Base-by-base conservation (phyloP, 116 monocot species). In the Iris pallida region DNA sequence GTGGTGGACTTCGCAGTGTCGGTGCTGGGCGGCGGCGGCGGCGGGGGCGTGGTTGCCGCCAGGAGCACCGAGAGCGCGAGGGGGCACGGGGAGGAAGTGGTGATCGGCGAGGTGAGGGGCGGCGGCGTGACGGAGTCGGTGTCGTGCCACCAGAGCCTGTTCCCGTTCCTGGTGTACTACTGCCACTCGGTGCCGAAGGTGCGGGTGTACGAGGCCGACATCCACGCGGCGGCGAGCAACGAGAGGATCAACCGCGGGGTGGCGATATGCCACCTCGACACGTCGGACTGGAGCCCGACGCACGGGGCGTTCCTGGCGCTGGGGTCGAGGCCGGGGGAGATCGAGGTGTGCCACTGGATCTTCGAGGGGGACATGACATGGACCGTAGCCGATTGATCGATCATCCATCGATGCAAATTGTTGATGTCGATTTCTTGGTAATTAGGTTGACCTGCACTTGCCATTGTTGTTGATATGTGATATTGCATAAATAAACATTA, bases 131-230 rank as follows among this genome's bases (percentile, higher is more conserved):
- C 75, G 7, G 48, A 16, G 45, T 76, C 80, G 1, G 80, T 85
- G 44, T 80, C 80, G 14, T 85, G 80, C 71, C 84, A 85, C 69
- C 84, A 85, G 63, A 85, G 84, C 58, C 10, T 85, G 77, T 85
- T 80, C 68, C 84, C 84, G 0, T 84, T 78, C 69, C 65, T 79
- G 42, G 76, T 84, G 6, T 79, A 84, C 55, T 79, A 84, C 63
- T 85, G 80, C 57, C 84, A 85, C 53, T 73, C 73, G 13, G 84
- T 85, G 12, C 84, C 84, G 2, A 63, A 70, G 45, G 80, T 85
- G 43, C 55, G 42, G 18, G 84, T 80, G 8, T 85, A 80, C 53
- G 77, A 85, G 40, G 84, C 75, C 5, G 76, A 84, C 46, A 56
- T 84, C 18, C 30, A 69, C 47, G 74, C 60, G 12, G 71, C 43